phyloP scores from a whole-genome alignment of 495 filamentous ascomycete genomes.

The Letharia lupina region DNA sequence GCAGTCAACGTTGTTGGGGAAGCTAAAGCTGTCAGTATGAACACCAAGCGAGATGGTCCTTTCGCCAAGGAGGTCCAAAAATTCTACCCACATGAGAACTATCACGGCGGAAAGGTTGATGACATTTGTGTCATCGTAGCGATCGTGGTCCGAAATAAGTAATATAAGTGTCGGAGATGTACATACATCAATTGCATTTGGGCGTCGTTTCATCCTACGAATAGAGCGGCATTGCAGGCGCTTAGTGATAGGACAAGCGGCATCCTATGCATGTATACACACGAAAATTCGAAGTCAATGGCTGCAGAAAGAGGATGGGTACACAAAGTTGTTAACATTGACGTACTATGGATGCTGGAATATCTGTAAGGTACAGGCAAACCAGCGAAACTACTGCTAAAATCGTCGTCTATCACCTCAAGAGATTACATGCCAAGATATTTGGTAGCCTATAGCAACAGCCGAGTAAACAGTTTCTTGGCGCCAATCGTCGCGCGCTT shows the following conservation, averaged over 20 bases:
- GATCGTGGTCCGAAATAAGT: slow-evolving; percentile 49
- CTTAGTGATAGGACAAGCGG: background rate
- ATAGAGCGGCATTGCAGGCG: background rate
- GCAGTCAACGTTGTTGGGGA: slow-evolving; percentile 67
- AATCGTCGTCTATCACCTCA: too few species aligned
- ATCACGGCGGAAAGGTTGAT: slow-evolving; percentile 82
- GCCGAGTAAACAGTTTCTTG: background rate
- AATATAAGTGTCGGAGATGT: slow-evolving; percentile 3
- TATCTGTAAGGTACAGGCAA: too few species aligned
- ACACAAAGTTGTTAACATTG: too few species aligned
- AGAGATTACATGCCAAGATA: background rate
- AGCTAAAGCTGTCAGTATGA: slow-evolving; percentile 75
- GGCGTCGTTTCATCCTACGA: background rate
- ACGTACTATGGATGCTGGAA: too few species aligned
- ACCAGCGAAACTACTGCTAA: too few species aligned
- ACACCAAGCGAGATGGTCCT: slow-evolving; percentile 72
- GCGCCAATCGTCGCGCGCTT: slow-evolving; percentile 1
- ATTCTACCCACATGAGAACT: slow-evolving; percentile 72
- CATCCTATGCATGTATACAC: background rate
- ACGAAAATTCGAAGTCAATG: background rate
- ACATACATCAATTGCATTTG: background rate
- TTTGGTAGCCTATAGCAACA: background rate
- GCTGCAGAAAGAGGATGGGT: background rate
- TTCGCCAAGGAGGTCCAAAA: slow-evolving; percentile 91
- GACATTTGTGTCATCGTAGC: slow-evolving; percentile 78